Base-by-base conservation (phyloP, 1,284 basidiomycete species). In the Rugosomyces carneus region DNA sequence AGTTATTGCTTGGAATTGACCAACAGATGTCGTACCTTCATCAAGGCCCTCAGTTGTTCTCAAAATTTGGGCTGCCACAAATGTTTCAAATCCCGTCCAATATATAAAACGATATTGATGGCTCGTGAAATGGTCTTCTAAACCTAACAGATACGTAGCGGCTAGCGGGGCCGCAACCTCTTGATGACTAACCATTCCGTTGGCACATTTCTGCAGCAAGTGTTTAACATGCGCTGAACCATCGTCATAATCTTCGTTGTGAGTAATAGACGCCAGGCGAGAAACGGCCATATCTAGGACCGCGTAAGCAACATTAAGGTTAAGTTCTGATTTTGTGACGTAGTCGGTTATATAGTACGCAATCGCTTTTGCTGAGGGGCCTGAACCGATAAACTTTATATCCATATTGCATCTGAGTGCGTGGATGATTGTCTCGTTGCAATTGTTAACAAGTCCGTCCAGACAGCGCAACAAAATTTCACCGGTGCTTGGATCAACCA, bases 271-370 rank as follows among this genome's bases (percentile, higher is more conserved):
- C 48, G 13, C 44, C 10, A 5, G 53, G 37, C 27, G 56, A 29
- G 45, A 48, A 0, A 71, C 50, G 0, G 69, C 65, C 0, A 60
- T 19, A 39, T 64, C 60, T 0, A 73, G 39, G 0, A 65, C 64
- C 1, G 62, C 56, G 54, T 60, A 69, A 0, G 64, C 64, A 2
- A 63, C 11, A n/a, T 40, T 19, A 13, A 13, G 4, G 4, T 40
- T 40, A 13, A 40, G 38, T 19, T 65, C 57, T 0, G 63, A 45
- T 45, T 74, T 74, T 0, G 67, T 66, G 10, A 73, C 71, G 42
- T 73, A 73, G 44, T 73, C 63, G 0, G 70, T 72, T 5, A 72
- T 66, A 39, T 72, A 73, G 36, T 68, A 67, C 3, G 68, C 26
- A 0, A 70, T 54, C 0, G 66, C 69, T 47, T 71, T 72, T 0